Base-by-base conservation (phyloP, 768 basidiomycete species). In the Leccinum incarnatum region DNA sequence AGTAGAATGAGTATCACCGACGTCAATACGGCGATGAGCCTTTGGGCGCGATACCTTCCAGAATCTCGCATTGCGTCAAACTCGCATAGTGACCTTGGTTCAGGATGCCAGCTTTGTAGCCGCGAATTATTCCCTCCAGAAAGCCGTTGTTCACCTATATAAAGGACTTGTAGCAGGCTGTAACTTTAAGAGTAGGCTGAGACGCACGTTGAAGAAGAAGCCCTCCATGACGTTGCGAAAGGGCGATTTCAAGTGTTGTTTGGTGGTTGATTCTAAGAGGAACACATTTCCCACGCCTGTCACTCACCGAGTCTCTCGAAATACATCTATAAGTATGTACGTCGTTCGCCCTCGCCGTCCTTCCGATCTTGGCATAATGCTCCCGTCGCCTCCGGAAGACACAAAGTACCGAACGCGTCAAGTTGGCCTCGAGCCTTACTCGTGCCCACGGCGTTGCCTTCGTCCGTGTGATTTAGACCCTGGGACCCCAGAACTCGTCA, bases 21-120 rank as follows among this genome's bases (percentile, higher is more conserved):
- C 51, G 4, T n/a, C 8, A 45, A 40, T 19, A 55, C n/a, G 46
- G 46, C 50, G 7, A 53, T 11, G 36, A 36, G 36, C 15, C 30
- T 53, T 21, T 10, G 51, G 27, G 27, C 23, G 21, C 63, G 79
- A 55, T 65, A 93, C 96, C 96, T 80, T 98, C 97, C 30, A 98
- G 82, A 27, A 86, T 93, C 76, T 99, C 97, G 83, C 97, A 98
- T 76, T 99, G 97, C 4, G 91, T 90, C 72, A 99, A 76, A 76
- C 93, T 98, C 69, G 86, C 81, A 75, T 98, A 99, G 72, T 96
- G 93, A 67, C 79, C 83, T 72, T 94, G 92, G 51, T 86, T 88
- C 48, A 99, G 82, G 59, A 98, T 86, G 27, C 93, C 95, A 48
- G 90, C 85, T 75, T 94, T 96, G 85, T 95, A 98, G 9, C 97